A percentile compares a stretch with the other conserved stretches of the same genome.
phyloP scores from a whole-genome alignment of 2,329 filamentous ascomycete genomes.

The Botryosphaeria dothidea region DNA sequence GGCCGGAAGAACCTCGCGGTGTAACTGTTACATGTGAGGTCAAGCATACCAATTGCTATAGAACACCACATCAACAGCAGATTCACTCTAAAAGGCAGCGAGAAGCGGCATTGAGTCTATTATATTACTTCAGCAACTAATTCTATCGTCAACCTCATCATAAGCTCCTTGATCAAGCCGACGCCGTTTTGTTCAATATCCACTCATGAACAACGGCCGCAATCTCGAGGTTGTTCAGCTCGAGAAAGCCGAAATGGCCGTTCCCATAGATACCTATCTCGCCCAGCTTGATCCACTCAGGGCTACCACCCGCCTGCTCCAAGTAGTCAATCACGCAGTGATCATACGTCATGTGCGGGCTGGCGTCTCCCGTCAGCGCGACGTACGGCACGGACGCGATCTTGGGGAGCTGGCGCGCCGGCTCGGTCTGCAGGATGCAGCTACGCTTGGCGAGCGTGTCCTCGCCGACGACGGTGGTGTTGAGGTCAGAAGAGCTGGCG shows the following conservation, averaged over 20 bases:
- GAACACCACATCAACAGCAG: too few species aligned
- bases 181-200: slow-evolving; percentile 28
- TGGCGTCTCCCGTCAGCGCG: slow-evolving; percentile 33
- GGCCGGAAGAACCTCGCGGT: too few species aligned
- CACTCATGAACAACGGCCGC: slow-evolving; percentile 42
- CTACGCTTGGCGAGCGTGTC: slow-evolving; percentile 25
- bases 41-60: too few species aligned
- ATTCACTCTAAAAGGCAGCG: too few species aligned
- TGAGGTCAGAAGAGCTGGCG: slow-evolving; percentile 15
- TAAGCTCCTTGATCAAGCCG: neutral
- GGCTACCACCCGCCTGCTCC: slow-evolving; percentile 45
- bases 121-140: neutral
- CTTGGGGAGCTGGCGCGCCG: slow-evolving; percentile 26
- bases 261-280: slow-evolving; percentile 53
- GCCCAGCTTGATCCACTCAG: slow-evolving; percentile 48
- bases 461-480: slow-evolving; percentile 20
- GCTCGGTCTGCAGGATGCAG: slow-evolving; percentile 27
- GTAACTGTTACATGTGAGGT: too few species aligned
- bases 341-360: slow-evolving; percentile 33
- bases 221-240: slow-evolving; percentile 52
- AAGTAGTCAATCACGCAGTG: slow-evolving; percentile 33
- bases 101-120: too few species aligned
- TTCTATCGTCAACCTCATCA: neutral
- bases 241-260: slow-evolving; percentile 57
- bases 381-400: slow-evolving; percentile 33